phyloP scores from a whole-genome alignment of 352 stramenopile genomes.

The Phytophthora colocasiae region DNA sequence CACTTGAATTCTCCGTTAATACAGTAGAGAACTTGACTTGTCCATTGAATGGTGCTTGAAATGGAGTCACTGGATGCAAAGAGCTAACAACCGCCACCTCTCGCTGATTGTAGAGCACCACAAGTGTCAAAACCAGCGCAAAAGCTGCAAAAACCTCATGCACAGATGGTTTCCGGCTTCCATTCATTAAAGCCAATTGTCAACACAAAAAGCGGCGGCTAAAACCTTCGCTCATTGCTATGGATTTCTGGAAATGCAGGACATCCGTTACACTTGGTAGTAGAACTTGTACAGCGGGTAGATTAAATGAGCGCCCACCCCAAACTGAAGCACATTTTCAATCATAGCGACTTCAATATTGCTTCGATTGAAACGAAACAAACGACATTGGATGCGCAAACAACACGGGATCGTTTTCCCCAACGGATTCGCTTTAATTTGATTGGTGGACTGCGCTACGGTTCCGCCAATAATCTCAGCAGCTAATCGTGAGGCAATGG shows the following conservation, averaged over 20 bases:
- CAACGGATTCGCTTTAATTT: no score
- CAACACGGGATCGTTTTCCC: no score
- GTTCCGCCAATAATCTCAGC: no score
- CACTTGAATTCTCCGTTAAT: neutral
- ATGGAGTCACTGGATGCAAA: constrained; percentile 13
- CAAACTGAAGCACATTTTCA: no score
- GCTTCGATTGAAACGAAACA: no score
- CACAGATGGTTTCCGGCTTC: neutral
- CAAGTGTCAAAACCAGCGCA: constrained; percentile 6
- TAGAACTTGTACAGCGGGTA: no score
- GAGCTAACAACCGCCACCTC: constrained; percentile 1
- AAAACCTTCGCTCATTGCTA: constrained; percentile 6
- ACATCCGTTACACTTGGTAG: neutral
- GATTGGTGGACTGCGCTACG: no score
- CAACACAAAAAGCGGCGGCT: constrained; percentile 3
- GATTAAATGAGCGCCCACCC: no score
- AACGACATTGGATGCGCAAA: no score
- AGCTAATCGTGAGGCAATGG: no score
- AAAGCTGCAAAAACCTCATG: constrained; percentile 4
- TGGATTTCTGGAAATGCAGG: neutral
- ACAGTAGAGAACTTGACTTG: constrained; percentile 10
- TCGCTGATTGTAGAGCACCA: neutral
- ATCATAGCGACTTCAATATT: no score
- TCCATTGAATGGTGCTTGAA: neutral
- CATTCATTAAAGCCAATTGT: constrained; percentile 5